These are phyloP conservation scores for Raffaelea deltoideospora DNA, from an alignment of 2,329 filamentous ascomycete species.

Conservation along the genomic window DNA sequence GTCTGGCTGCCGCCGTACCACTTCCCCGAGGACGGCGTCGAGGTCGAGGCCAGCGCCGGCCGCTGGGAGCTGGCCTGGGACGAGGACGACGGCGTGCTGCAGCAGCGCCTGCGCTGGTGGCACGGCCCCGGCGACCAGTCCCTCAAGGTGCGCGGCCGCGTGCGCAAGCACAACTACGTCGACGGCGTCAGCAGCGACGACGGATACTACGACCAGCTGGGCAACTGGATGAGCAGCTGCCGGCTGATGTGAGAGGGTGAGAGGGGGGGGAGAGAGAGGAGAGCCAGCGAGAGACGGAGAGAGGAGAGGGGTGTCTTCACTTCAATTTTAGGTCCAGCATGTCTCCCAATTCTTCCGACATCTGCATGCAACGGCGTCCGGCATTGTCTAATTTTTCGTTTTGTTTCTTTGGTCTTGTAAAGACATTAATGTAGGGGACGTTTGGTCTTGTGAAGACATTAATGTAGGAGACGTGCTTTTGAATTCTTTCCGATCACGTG, in stretches of 20 bases:
- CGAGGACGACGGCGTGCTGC: slow-evolving; percentile 50
- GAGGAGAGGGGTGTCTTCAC: not conserved
- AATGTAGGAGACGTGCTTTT: no score
- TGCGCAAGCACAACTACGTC: slow-evolving; percentile 44
- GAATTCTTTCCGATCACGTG: no score
- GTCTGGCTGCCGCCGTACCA: slow-evolving; percentile 85
- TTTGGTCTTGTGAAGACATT: no score
- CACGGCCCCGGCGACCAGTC: slow-evolving; percentile 73
- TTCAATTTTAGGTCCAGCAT: not conserved
- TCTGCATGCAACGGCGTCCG: no score
- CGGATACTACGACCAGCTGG: slow-evolving; percentile 62
- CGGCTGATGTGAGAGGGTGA: slow-evolving; percentile 32
- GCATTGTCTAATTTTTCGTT: not conserved
- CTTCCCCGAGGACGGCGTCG: slow-evolving; percentile 61
- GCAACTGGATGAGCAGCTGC: slow-evolving; percentile 33
- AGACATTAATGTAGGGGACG: no score
- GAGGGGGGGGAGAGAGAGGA: not conserved
- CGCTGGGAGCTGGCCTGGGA: slow-evolving; percentile 77
- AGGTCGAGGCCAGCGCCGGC: slow-evolving; percentile 65
- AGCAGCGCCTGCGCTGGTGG: slow-evolving; percentile 84
- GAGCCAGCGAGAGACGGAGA: not conserved
- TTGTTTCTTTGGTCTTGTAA: not conserved
- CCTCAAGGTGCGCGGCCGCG: slow-evolving; percentile 60
- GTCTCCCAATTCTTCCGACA: no score
- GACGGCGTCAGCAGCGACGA: slow-evolving; percentile 51